Evolutionary conservation across 2,329 filamentous ascomycete species (phyloP), one percentile per base, ranked within the genome.

Genomic region (Bipolaris bicolor): DNA sequence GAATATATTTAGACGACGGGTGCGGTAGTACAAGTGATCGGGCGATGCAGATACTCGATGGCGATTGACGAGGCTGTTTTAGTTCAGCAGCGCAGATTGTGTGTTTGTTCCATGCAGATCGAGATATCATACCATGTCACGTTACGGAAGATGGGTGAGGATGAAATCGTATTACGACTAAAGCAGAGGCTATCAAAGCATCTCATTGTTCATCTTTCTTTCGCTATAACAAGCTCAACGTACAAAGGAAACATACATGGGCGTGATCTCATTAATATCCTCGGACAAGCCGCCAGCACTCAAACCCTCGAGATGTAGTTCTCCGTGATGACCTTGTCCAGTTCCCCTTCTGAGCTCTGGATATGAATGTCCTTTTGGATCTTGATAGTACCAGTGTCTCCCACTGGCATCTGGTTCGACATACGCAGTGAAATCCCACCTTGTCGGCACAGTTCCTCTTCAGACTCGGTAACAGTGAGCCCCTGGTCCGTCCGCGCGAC

Each of bases 391-490:
- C n/a, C 9, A 7, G n/a, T 16, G 2, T 39, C 37, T 10, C 15
- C 37, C 37, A 7, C 37, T 18, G n/a, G 1, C 1, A 39, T 20
- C 7, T 18, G 37, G n/a, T 18, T 39, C 37, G 16, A 18, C n/a
- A 18, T 18, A 39, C 37, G 37, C 37, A 39, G n/a, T 9, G 37
- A 18, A 10, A 39, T 39, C 7, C 37, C 37, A 15, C 37, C 37
- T 20, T 39, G 37, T 18, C 37, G 37, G 16, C 37, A 39, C n/a
- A 53, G 34, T 43, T 48, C 50, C 9, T 48, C 16, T 24, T 53
- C 34, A 9, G 51, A 53, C 34, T 53, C 50, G 7, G 26, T 53
- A 13, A 5, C 34, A 5, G 33, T 33, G 16, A 47, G n/a, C 1
- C 43, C 50, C 5, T 39, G 15, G 6, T 53, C 34, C 16, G 47